Evolutionary conservation across 140 eudicot species (phyloP), one percentile per base, ranked within the genome.

Genomic region (Senecio squalidus): DNA sequence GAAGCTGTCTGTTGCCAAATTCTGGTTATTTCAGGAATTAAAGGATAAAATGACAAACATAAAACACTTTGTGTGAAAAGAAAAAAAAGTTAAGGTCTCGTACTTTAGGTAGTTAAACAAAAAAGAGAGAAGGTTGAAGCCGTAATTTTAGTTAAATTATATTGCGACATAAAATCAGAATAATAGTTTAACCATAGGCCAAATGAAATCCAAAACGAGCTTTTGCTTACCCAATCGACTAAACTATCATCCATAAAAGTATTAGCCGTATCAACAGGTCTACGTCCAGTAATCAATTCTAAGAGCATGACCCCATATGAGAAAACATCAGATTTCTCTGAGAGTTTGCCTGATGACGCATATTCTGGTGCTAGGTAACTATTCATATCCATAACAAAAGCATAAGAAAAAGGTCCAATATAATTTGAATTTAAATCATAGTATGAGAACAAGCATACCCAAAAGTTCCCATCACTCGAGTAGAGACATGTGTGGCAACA

Each of bases 301-400:
- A 92, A 74, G 41, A 92, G 98, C 95, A 92, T 81, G 39, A 92
- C 89, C 0, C 98, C 98, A 48, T 62, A 92, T 16, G 98, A 92
- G 84, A 86, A 92, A 41, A 92, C 96, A 80, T 92, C 95, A 0
- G 98, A 91, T 76, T 84, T 91, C 29, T 86, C 96, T 0, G 86
- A 72, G 22, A 91, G 95, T 69, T 91, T 86, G 20, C 96, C 98
- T 1, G 96, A 83, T 45, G 98, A 51, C 31, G 98, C 98, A 78
- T 86, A 91, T 41, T 91, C 98, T 34, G 96, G 98, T 55, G 98
- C 98, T 58, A 91, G 76, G 76, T 91, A 92, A 78, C 98, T 92
- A 71, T 17, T n/a, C 53, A 22, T 26, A 27, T 51, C 34, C 11
- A 54, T 11, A 24, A 18, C 3, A 38, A 51, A 51, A 25, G 18